These are phyloP conservation scores for Skeletonema grethae DNA, from an alignment of 108 stramenopile species.

Conservation along the genomic window DNA sequence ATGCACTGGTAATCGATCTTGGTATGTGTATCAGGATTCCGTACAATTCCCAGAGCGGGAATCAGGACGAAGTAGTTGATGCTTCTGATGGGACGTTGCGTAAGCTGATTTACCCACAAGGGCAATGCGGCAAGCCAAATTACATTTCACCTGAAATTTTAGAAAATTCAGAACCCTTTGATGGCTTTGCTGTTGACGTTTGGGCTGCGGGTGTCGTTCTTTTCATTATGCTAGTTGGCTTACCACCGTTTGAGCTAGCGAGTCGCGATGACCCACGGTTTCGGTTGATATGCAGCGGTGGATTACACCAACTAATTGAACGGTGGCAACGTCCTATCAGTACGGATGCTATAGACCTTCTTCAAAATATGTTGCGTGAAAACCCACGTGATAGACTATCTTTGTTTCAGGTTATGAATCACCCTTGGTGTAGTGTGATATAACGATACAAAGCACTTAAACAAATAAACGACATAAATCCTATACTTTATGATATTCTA, in stretches of 20 bases:
- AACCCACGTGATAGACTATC: slow-evolving; percentile 65
- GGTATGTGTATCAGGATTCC: slow-evolving; percentile 90
- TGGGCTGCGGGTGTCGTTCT: slow-evolving; percentile 86
- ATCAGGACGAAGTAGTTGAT: slow-evolving; percentile 33
- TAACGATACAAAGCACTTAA: neutral
- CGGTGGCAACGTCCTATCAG: slow-evolving; percentile 58
- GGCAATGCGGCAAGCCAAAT: slow-evolving; percentile 78
- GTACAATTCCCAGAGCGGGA: slow-evolving; percentile 35
- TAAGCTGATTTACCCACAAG: slow-evolving; percentile 69
- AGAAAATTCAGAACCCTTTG: slow-evolving; percentile 45
- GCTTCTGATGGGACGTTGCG: slow-evolving; percentile 58
- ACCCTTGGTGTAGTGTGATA: slow-evolving; percentile 58
- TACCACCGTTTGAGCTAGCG: slow-evolving; percentile 66
- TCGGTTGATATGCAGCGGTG: slow-evolving; percentile 50
- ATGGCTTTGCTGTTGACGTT: slow-evolving; percentile 85
- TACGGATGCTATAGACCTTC: slow-evolving; percentile 58
- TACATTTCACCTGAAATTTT: slow-evolving; percentile 88
- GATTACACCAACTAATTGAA: slow-evolving; percentile 42
- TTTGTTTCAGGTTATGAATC: slow-evolving; percentile 67
- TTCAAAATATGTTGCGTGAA: slow-evolving; percentile 73
- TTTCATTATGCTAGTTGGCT: slow-evolving; percentile 79
- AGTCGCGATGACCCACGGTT: slow-evolving; percentile 59
- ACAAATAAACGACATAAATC: neutral
- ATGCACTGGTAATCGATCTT: slow-evolving; percentile 86
- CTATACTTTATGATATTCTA: neutral